Conservation (phyloP, 371 early-diverging fungal genomes). For the Mortierella sp. region DNA sequence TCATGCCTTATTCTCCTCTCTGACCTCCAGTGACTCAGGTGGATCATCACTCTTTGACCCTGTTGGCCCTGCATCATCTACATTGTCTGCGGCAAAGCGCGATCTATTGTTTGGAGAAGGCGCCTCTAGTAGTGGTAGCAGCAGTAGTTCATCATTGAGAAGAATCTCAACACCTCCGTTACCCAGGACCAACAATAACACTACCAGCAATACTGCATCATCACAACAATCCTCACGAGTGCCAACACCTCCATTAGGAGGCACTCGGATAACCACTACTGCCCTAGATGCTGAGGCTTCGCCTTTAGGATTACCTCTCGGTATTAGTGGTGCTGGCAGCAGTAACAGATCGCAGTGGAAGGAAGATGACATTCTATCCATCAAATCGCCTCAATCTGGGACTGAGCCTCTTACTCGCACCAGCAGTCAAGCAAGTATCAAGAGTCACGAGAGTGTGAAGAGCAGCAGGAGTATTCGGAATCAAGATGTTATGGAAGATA, state of each 20-base stretch:
- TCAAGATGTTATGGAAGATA: slow-evolving; percentile 21
- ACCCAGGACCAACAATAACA: slow-evolving; percentile 16
- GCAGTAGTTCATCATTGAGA: slow-evolving; percentile 15
- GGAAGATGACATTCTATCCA: slow-evolving; percentile 17
- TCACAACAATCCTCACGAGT: slow-evolving; percentile 23
- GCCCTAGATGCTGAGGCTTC: slow-evolving; percentile 32
- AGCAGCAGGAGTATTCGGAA: slow-evolving; percentile 34
- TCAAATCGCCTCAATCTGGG: slow-evolving; percentile 26
- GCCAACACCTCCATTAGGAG: slow-evolving; percentile 27
- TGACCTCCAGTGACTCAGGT: slow-evolving; percentile 29
- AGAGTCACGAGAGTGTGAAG: slow-evolving; percentile 38
- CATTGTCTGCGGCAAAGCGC: slow-evolving; percentile 41
- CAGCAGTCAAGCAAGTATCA: slow-evolving; percentile 43
- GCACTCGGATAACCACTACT: slow-evolving; percentile 5
- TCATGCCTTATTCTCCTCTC: slow-evolving; percentile 43
- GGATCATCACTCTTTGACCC: slow-evolving; percentile 43
- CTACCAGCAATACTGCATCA: background rate
- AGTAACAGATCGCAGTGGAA: background rate
- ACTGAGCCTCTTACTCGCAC: slow-evolving; percentile 45
- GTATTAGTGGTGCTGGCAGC: background rate
- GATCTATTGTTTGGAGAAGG: slow-evolving; percentile 47
- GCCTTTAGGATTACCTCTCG: slow-evolving; percentile 29
- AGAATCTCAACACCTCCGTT: slow-evolving; percentile 47
- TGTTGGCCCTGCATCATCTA: slow-evolving; percentile 18
- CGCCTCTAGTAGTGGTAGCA: slow-evolving; percentile 1